Evolutionary conservation across 148 eudicot genomes (phyloP), one percentile per base, ranked within the genome.

Genomic region (Persicaria maculosa): DNA sequence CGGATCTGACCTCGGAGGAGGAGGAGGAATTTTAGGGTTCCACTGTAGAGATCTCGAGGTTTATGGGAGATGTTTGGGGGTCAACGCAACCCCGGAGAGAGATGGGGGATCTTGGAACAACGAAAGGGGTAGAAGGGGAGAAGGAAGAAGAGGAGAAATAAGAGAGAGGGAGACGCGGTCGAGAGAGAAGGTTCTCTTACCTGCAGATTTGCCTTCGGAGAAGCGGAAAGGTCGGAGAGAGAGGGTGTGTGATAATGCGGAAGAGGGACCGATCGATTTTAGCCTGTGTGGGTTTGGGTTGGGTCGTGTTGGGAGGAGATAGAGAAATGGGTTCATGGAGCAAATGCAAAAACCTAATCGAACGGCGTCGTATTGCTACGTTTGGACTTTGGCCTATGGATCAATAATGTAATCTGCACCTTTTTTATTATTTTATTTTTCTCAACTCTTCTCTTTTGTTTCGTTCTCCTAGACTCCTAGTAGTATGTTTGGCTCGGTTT

Each of bases 51-150:
- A 65, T 65, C 70, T 65, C 73, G 73, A 43, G 73, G 73, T 71
- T 71, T 48, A 71, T 46, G 73, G 57, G 73, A 71, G 54, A 71
- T 71, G 73, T 71, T 71, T 71, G 73, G 50, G 73, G 73, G 73
- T 71, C 73, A 71, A 71, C 73, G 73, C 70, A 36, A 45, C 44
- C 44, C 10, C 6, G 6, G 65, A 59, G 70, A 65, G 46, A 65
- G 70, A 65, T 65, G 2, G 70, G 69, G 69, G 46, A 36, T 40
- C 17, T 64, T 40, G 16, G 2, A 57, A 57, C 36, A 57, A 57
- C 62, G 62, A 57, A 57, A 57, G 70, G 47, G 44, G 47, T 47
- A 65, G 70, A 65, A 43, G 47, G 12, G 7, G 43, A 65, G 46
- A 36, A 40, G 8, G 69, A 64, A 36, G 69, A n/a, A 25, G 14